Base-by-base conservation (phyloP, 2,329 filamentous ascomycete genomes). In the Botrytis hyacinthi region DNA sequence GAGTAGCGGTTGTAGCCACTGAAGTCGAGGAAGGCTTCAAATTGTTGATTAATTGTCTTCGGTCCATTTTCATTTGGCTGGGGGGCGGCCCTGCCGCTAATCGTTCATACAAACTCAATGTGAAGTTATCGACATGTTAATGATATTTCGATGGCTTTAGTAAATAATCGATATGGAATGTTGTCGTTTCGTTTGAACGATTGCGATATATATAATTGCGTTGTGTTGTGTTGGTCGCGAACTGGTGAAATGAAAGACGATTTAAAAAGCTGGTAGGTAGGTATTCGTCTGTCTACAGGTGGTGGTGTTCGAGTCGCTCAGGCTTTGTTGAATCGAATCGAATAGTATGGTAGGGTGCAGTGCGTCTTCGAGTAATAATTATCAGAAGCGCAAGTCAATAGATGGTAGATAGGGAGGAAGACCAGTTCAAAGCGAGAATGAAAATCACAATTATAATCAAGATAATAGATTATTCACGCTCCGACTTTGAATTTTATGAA, bases 1-100 rank as follows among this genome's bases (percentile, higher is more conserved):
- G 74, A 70, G 83, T 81, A 4, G 79, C 74, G 54, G 81, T 81
- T 20, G 83, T 82, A 44, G 81, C 79, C 40, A 42, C 40, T 16
- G 76, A 75, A 54, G 60, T 74, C 74, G 37, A 73, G 75, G 40
- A 78, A n/a, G 63, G 71, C 71, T 46, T 72, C 46, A 46, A 26
- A 59, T 72, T 75, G 60, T 80, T 80, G 75, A 79, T 79, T 61
- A 81, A 65, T 69, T 80, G 78, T 74, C 80, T 75, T 74, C 70
- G 73, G 46, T 79, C 75, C 80, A 80, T 81, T 62, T 73, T 76
- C 57, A 51, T 60, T 37, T 42, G 35, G n/a, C 73, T 66, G 62
- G 63, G 75, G 75, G 51, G 76, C 78, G 78, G 77, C 74, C 79
- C 78, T 73, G 77, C 78, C 79, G 79, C 77, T 69, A 67, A 72